phyloP scores from a whole-genome alignment of 2,329 filamentous ascomycete genomes.

The Alternaria tenuissima region DNA sequence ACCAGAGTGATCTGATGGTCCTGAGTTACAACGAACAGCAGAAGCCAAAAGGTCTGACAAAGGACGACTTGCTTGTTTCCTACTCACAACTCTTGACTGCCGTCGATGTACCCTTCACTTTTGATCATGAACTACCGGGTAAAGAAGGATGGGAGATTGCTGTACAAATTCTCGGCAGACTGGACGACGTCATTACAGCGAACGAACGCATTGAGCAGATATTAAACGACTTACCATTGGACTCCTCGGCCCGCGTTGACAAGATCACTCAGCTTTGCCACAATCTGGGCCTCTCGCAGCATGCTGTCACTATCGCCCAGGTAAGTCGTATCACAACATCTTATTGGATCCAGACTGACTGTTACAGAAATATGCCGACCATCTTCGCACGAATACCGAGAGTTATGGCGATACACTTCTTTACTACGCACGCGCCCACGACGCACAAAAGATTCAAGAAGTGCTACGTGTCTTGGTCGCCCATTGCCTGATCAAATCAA shows the following conservation, averaged over 20 bases:
- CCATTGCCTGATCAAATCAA: constrained; percentile 85
- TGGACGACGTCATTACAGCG: constrained; percentile 76
- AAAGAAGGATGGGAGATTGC: constrained; percentile 88
- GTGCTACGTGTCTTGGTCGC: constrained; percentile 88
- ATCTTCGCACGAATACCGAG: constrained; percentile 74
- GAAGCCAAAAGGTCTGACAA: constrained; percentile 61
- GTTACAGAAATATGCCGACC: constrained; percentile 79
- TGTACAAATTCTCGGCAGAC: constrained; percentile 79
- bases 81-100: constrained; percentile 73
- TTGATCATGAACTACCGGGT: constrained; percentile 39
- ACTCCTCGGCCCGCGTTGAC: constrained; percentile 76
- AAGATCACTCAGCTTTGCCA: constrained; percentile 81
- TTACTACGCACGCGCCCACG: constrained; percentile 89
- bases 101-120: constrained; percentile 53
- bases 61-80: constrained; percentile 78
- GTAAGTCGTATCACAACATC: constrained; percentile 59
- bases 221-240: constrained; percentile 75
- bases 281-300: constrained; percentile 77
- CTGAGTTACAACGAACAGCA: constrained; percentile 66
- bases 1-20: constrained; percentile 85
- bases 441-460: constrained; percentile 78
- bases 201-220: constrained; percentile 78
- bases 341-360: constrained; percentile 25
- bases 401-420: constrained; percentile 86
- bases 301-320: constrained; percentile 83